Conservation (phyloP, 495 filamentous ascomycete genomes). For the Hypoxylon perforatum region DNA sequence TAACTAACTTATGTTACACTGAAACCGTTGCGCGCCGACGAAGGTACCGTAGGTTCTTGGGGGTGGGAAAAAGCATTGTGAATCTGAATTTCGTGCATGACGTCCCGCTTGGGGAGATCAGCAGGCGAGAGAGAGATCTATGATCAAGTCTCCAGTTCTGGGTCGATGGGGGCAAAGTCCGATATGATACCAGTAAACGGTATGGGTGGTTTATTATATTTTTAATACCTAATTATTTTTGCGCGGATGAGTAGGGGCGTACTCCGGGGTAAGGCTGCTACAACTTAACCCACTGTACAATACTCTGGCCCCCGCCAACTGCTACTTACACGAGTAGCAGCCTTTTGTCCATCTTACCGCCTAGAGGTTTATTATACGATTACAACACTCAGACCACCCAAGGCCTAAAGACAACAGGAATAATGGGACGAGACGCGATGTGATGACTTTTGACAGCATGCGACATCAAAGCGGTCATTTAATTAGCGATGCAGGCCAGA, state of each 20-base stretch:
- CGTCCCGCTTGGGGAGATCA: constrained; percentile 33
- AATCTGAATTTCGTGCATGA: constrained; percentile 43
- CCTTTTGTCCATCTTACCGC: background rate
- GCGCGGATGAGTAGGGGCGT: background rate
- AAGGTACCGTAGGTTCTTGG: background rate
- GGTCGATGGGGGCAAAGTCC: constrained; percentile 4
- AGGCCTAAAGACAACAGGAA: background rate
- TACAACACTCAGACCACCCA: background rate
- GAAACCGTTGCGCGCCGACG: constrained; percentile 23
- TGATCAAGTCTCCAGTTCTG: constrained; percentile 4
- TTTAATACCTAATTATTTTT: background rate
- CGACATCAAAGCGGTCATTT: constrained; percentile 10
- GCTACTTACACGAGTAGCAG: background rate
- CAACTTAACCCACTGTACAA: background rate
- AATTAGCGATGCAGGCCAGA: constrained; percentile 8
- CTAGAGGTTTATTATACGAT: no score
- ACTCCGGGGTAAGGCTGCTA: background rate
- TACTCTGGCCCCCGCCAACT: background rate
- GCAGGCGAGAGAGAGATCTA: constrained; percentile 5
- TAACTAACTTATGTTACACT: constrained; percentile 22
- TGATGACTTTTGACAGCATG: constrained; percentile 15
- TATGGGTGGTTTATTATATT: no score
- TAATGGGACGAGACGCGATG: background rate
- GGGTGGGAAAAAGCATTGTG: no score
- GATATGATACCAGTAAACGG: constrained; percentile 19